These are phyloP conservation scores for Vaccinium darrowii DNA, from an alignment of 148 eudicot species.

Conservation along the genomic window DNA sequence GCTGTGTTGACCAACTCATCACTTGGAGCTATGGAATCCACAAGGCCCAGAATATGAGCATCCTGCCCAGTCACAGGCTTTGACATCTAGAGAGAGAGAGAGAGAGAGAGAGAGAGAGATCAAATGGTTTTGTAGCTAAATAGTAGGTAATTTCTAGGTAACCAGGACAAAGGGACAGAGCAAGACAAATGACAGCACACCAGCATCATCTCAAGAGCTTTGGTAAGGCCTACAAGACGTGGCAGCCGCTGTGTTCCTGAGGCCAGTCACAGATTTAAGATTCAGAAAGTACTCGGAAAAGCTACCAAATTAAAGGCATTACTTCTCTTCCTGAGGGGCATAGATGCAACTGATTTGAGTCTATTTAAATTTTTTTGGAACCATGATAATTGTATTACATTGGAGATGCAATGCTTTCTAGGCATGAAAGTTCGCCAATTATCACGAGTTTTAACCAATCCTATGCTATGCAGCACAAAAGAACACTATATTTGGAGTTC, in stretches of 20 bases:
- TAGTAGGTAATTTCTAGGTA: background rate
- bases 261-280: slow-evolving; percentile 10
- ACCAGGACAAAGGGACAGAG: background rate
- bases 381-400: background rate
- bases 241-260: slow-evolving; percentile 89
- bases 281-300: background rate
- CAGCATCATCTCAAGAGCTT: slow-evolving; percentile 87
- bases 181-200: slow-evolving; percentile 35
- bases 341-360: background rate
- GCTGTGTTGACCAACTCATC: slow-evolving; percentile 55
- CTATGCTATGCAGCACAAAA: background rate
- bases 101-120: slow-evolving; percentile 12
- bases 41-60: slow-evolving; percentile 76
- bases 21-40: slow-evolving; percentile 69
- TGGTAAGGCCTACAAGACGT: slow-evolving; percentile 74
- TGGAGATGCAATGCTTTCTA: background rate
- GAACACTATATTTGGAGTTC: background rate
- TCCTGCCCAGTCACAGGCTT: slow-evolving; percentile 66
- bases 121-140: background rate
- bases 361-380: background rate
- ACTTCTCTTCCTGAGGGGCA: background rate
- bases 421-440: background rate
- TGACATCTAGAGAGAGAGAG: slow-evolving; percentile 48
- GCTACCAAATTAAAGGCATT: background rate
- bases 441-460: background rate